phyloP scores from a whole-genome alignment of 2,329 filamentous ascomycete species.

The Fusarium pseudocircinatum region DNA sequence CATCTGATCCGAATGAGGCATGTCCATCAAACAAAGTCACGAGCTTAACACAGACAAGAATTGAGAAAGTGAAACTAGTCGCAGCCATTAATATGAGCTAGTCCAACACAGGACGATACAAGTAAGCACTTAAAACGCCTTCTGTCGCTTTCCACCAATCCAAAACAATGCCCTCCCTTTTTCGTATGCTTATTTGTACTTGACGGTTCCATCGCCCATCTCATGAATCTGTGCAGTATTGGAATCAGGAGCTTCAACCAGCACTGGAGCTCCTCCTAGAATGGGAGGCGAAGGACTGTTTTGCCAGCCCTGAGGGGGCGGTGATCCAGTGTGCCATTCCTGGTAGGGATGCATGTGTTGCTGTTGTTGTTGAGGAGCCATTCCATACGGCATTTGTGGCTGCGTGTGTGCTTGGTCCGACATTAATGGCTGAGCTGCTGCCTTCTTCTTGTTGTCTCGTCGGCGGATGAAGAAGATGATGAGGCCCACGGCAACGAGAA shows the following conservation, averaged over 20 bases:
- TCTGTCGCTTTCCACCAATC: background rate
- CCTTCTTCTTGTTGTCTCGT: conserved; percentile 18
- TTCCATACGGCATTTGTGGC: conserved; percentile 14
- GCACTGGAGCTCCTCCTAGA: background rate
- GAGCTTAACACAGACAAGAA: background rate
- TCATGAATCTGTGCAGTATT: conserved; percentile 12
- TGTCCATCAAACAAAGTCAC: background rate
- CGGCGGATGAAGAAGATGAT: conserved; percentile 23
- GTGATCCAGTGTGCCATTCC: conserved; percentile 10
- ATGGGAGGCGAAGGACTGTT: background rate
- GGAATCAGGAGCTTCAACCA: conserved; percentile 17
- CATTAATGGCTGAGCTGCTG: conserved; percentile 4
- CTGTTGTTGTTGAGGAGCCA: conserved; percentile 3
- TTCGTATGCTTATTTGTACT: background rate
- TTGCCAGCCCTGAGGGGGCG: conserved; percentile 17
- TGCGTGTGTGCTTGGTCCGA: conserved; percentile 1
- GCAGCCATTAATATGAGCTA: background rate
- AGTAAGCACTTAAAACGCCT: conserved; percentile 19
- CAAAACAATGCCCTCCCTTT: background rate
- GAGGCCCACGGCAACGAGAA: conserved; percentile 11
- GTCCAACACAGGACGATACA: background rate
- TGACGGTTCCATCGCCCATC: conserved; percentile 1
- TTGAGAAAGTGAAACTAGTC: background rate
- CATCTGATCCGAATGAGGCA: background rate
- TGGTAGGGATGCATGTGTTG: conserved; percentile 11